Evolutionary conservation across 2,329 filamentous ascomycete genomes (phyloP).

Genomic region (Botrytis elliptica): DNA sequence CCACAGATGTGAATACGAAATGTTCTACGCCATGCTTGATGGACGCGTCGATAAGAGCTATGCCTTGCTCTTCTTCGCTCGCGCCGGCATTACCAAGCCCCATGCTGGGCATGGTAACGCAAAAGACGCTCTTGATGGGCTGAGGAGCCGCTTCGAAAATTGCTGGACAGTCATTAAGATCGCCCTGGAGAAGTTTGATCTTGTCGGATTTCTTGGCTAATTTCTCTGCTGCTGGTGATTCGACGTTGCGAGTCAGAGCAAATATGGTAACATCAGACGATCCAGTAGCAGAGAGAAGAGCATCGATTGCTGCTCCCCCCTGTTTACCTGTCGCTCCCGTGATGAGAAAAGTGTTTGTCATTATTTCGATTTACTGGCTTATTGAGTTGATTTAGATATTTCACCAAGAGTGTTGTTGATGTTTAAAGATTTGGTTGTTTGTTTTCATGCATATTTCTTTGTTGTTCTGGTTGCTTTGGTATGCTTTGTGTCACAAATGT

Average conservation of each 20-base stretch:
- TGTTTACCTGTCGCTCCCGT: conserved; percentile 51
- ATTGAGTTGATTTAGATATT: background rate
- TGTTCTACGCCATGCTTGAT: conserved; percentile 50
- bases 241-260: conserved; percentile 56
- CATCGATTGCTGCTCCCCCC: conserved; percentile 46
- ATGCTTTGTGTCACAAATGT: conserved; percentile 9
- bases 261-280: conserved; percentile 48
- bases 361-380: conserved; percentile 4
- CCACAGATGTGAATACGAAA: conserved; percentile 59
- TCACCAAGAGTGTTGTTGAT: background rate
- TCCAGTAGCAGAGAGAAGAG: conserved; percentile 40
- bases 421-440: background rate
- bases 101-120: conserved; percentile 44
- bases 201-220: conserved; percentile 46
- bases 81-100: conserved; percentile 27
- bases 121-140: conserved; percentile 60
- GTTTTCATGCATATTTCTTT: background rate
- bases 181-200: conserved; percentile 55
- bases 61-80: conserved; percentile 50
- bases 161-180: conserved; percentile 50
- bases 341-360: conserved; percentile 39
- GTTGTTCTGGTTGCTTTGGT: conserved; percentile 5
- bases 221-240: conserved; percentile 48
- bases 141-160: conserved; percentile 46
- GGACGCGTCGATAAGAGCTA: conserved; percentile 50